These are phyloP conservation scores for Dothideomycetidae sp. DNA, from an alignment of 2,329 filamentous ascomycete genomes.

Conservation along the genomic window DNA sequence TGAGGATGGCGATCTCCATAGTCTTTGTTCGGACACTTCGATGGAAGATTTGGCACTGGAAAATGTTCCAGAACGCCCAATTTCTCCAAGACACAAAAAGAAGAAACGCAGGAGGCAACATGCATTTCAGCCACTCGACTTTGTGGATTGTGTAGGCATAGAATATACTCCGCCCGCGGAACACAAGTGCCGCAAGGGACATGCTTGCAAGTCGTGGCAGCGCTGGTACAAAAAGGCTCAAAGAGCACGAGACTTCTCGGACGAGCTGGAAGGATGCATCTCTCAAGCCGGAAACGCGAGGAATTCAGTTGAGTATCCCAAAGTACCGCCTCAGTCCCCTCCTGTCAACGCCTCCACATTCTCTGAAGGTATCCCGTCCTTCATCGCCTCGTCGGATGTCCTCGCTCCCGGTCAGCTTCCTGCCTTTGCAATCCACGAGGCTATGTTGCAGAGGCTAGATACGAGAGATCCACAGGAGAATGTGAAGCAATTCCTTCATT, in stretches of 20 bases:
- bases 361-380: constrained; percentile 64
- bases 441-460: constrained; percentile 54
- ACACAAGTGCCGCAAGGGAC: constrained; percentile 73
- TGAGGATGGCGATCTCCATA: constrained; percentile 9
- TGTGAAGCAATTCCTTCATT: constrained; percentile 76
- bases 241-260: constrained; percentile 9
- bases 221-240: constrained; percentile 66
- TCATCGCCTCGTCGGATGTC: constrained; percentile 83
- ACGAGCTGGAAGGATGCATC: neutral
- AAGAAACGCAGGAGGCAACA: constrained; percentile 27
- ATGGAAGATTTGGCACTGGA: constrained; percentile 21
- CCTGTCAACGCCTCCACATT: constrained; percentile 44
- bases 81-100: constrained; percentile 19
- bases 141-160: constrained; percentile 75
- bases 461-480: constrained; percentile 78
- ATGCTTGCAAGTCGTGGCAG: constrained; percentile 68
- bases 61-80: constrained; percentile 17
- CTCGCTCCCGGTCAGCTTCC: constrained; percentile 56
- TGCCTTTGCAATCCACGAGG: constrained; percentile 56
- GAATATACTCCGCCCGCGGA: constrained; percentile 77
- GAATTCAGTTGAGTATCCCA: constrained; percentile 38
- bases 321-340: constrained; percentile 47
- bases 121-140: constrained; percentile 46
- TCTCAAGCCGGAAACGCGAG: constrained; percentile 46
- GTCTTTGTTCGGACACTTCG: constrained; percentile 13